phyloP scores from a whole-genome alignment of 345 rosid species.

The Pugionium cornutum region DNA sequence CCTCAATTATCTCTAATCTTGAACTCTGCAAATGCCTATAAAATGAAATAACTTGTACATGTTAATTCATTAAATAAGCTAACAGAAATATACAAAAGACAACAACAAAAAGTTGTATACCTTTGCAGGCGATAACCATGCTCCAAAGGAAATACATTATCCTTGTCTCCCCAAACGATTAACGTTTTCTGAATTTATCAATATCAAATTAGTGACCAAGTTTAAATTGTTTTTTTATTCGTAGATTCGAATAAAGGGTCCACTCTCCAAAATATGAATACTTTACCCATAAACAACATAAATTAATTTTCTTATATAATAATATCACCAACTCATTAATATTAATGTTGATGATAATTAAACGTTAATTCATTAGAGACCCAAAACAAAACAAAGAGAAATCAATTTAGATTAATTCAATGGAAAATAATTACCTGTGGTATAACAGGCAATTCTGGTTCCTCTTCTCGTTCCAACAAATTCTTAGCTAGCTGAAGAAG shows the following conservation, averaged over 20 bases:
- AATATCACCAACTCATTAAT: too few species aligned
- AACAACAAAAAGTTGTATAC: slow-evolving; percentile 25
- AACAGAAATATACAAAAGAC: too few species aligned
- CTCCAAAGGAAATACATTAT: slow-evolving; percentile 63
- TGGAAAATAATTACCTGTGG: slow-evolving; percentile 50
- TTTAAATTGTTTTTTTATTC: not conserved
- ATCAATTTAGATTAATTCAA: not conserved
- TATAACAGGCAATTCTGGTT: slow-evolving; percentile 42
- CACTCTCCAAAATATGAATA: slow-evolving; percentile 6
- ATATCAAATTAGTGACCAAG: slow-evolving; percentile 4
- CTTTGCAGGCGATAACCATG: slow-evolving; percentile 63
- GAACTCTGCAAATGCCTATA: slow-evolving; percentile 61
- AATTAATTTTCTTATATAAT: too few species aligned
- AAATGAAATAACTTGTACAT: too few species aligned
- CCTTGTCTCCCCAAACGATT: slow-evolving; percentile 79
- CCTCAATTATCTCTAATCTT: slow-evolving; percentile 63
- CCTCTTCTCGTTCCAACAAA: slow-evolving; percentile 49
- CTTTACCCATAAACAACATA: too few species aligned
- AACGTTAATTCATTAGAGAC: too few species aligned
- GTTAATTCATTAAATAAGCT: too few species aligned
- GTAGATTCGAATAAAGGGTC: slow-evolving; percentile 24
- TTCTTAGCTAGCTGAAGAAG: slow-evolving; percentile 54
- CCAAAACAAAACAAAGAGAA: too few species aligned
- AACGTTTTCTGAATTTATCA: slow-evolving; percentile 56
- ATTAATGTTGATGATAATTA: not conserved